A percentile compares a stretch with the other conserved stretches of the same genome.
Conservation (phyloP, 306 rosid species). For the Citrullus mucosospermus region DNA sequence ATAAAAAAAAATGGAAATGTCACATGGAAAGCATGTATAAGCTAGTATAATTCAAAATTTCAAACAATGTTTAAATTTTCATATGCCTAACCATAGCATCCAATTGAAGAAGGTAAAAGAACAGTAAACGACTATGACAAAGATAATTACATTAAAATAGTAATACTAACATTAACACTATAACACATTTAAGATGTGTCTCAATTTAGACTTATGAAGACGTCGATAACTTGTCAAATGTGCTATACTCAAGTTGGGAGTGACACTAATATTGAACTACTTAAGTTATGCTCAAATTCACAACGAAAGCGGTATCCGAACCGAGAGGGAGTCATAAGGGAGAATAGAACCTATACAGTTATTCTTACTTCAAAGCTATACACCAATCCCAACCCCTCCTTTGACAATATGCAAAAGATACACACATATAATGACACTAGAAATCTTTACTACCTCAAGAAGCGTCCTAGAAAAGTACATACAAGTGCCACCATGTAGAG, state of each 20-base stretch:
- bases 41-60: too few relatives aligned
- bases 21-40: too few relatives aligned
- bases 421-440: background rate
- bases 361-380: background rate
- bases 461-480: constrained; percentile 49
- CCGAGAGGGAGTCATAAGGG: background rate
- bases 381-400: background rate
- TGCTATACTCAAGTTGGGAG: background rate
- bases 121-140: too few relatives aligned
- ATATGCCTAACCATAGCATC: too few relatives aligned
- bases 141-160: too few relatives aligned
- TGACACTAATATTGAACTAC: background rate
- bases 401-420: background rate
- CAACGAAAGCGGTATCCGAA: background rate
- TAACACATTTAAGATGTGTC: too few relatives aligned
- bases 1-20: too few relatives aligned
- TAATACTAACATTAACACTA: too few relatives aligned
- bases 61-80: too few relatives aligned
- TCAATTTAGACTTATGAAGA: background rate
- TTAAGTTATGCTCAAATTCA: background rate
- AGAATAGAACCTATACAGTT: background rate
- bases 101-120: too few relatives aligned
- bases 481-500: constrained; percentile 67
- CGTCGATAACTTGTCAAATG: background rate
- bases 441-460: constrained; percentile 28